phyloP scores from a whole-genome alignment of 176 grass and related monocot genomes.

The Cymbopogon citratus region DNA sequence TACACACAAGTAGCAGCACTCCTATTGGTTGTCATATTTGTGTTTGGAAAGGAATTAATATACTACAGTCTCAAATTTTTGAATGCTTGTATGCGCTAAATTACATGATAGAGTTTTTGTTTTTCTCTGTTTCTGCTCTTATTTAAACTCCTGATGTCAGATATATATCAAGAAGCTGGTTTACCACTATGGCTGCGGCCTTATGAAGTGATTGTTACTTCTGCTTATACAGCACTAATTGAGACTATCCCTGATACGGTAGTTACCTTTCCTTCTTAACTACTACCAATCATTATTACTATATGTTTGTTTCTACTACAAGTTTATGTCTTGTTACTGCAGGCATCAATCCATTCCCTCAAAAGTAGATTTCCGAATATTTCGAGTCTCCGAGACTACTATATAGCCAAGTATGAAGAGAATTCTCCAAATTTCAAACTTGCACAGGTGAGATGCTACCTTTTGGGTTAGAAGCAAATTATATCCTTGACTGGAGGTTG shows the following conservation, averaged over 20 bases:
- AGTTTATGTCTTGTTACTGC: constrained; percentile 19
- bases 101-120: background rate
- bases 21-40: background rate
- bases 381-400: constrained; percentile 81
- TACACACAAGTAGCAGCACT: background rate
- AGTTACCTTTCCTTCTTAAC: constrained; percentile 7
- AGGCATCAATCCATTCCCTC: constrained; percentile 99
- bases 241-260: constrained; percentile 99
- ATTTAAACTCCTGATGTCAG: constrained; percentile 43
- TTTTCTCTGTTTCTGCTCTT: background rate
- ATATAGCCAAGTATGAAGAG: constrained; percentile 89
- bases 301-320: constrained; percentile 16
- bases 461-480: background rate
- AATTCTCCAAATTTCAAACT: constrained; percentile 97
- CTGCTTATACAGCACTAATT: constrained; percentile 95
- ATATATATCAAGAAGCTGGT: constrained; percentile 99
- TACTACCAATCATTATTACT: background rate
- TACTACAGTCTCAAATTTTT: background rate
- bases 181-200: constrained; percentile 97
- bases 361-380: constrained; percentile 96
- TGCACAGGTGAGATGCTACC: constrained; percentile 57
- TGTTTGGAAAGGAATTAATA: background rate
- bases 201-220: constrained; percentile 97
- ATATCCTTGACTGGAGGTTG: background rate
- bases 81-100: background rate